These are phyloP conservation scores for Helianthus tuberosus DNA, from an alignment of 129 eudicot genomes.

Conservation along the genomic window DNA sequence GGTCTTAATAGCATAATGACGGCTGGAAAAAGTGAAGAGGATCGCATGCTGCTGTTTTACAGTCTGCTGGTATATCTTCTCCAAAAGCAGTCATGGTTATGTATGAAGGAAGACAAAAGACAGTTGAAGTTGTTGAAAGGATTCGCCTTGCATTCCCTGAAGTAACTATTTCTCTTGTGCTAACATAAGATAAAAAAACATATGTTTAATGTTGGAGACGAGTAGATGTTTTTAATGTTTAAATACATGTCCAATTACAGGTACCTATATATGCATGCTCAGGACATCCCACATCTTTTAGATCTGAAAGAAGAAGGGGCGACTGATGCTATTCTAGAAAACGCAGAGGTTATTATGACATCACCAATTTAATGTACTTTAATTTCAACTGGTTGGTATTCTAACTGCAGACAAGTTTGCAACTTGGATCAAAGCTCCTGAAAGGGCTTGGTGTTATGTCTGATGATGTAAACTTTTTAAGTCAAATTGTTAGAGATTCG, in stretches of 20 bases:
- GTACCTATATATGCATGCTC: conserved; percentile 32
- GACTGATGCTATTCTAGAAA: conserved; percentile 94
- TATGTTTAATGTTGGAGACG: too few relatives aligned
- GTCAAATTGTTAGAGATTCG: conserved; percentile 82
- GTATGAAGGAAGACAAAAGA: too few relatives aligned
- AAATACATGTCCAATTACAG: conserved; percentile 9
- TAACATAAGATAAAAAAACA: too few relatives aligned
- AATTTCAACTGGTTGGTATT: not conserved
- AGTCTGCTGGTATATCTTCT: too few relatives aligned
- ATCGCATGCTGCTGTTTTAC: too few relatives aligned
- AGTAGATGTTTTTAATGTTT: not conserved
- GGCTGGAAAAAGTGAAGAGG: too few relatives aligned
- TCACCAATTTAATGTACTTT: too few relatives aligned
- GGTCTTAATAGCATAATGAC: too few relatives aligned
- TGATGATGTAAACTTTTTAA: conserved; percentile 76
- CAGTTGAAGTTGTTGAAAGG: too few relatives aligned
- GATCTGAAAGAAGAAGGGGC: conserved; percentile 93
- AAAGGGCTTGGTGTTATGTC: conserved; percentile 96
- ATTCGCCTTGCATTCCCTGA: too few relatives aligned
- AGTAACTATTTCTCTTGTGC: too few relatives aligned
- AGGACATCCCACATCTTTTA: conserved; percentile 80
- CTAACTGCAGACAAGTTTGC: conserved; percentile 77
- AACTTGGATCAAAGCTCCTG: conserved; percentile 93
- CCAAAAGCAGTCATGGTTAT: too few relatives aligned
- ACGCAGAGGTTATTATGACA: conserved; percentile 59